Conservation (phyloP, 495 filamentous ascomycete species). For the Beverwykella pulmonaria region DNA sequence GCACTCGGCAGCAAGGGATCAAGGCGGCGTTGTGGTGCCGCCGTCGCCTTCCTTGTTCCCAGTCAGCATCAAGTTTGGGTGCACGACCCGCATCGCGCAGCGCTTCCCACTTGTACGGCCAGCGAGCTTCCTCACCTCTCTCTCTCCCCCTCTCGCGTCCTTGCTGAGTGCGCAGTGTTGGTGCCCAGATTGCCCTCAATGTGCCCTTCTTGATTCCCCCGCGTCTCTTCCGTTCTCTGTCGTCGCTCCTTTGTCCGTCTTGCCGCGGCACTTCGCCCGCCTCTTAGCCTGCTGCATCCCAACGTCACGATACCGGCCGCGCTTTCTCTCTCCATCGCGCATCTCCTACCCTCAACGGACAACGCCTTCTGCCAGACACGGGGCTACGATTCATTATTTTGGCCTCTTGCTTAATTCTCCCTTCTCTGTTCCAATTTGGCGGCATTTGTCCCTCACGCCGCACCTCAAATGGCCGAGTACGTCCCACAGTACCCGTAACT, state of each 20-base stretch:
- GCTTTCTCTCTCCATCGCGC: background rate
- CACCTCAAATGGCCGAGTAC: constrained; percentile 37
- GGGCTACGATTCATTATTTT: no score
- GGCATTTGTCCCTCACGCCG: background rate
- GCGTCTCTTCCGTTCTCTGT: constrained; percentile 10
- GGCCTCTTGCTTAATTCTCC: no score
- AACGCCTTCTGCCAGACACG: background rate
- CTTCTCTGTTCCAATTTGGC: no score
- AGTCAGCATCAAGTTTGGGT: no score
- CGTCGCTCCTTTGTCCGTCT: constrained; percentile 34
- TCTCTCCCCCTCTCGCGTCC: background rate
- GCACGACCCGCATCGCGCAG: no score
- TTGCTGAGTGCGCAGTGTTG: background rate
- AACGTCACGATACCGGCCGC: background rate
- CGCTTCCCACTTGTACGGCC: background rate
- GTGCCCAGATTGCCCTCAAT: constrained; percentile 2
- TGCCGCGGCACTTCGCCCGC: constrained; percentile 16
- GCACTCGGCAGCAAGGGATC: background rate
- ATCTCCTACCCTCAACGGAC: background rate
- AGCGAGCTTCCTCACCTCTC: background rate
- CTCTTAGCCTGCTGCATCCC: constrained; percentile 17
- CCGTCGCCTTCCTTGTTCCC: no score
- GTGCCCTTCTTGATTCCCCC: constrained; percentile 2
- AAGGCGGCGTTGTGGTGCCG: background rate
- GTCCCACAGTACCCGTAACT: constrained; percentile 9